phyloP scores from a whole-genome alignment of 169 alveolate species.

The Sarcocystis neurona region DNA sequence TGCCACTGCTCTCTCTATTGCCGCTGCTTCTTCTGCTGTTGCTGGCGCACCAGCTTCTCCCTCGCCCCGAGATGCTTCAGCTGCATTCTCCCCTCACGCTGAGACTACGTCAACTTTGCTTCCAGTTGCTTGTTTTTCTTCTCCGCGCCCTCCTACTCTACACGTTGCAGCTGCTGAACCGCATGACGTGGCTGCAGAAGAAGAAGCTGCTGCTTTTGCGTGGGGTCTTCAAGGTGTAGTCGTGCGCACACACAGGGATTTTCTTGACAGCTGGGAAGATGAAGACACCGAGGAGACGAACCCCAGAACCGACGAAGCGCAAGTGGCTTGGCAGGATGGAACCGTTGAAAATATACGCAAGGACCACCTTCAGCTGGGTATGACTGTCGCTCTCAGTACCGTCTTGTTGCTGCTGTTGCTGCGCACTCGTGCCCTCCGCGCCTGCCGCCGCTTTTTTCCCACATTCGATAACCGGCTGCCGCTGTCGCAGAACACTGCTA shows the following conservation, averaged over 20 bases:
- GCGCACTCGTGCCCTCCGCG: conserved; percentile 1
- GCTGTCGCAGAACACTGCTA: too few relatives aligned
- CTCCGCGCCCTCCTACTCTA: neutral
- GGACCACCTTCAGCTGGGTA: conserved; percentile 13
- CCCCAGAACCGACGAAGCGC: conserved; percentile 47
- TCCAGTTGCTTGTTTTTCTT: neutral
- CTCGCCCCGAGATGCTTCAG: neutral
- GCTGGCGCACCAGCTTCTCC: conserved; percentile 23
- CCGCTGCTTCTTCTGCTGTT: conserved; percentile 3
- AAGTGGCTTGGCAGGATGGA: conserved; percentile 52
- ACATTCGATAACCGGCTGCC: neutral
- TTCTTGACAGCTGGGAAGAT: conserved; percentile 33
- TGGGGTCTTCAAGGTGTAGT: neutral
- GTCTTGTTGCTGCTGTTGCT: conserved; percentile 1
- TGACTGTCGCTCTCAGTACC: neutral
- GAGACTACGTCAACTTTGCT: too few relatives aligned
- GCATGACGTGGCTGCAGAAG: neutral
- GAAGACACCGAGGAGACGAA: conserved; percentile 18
- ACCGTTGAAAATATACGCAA: conserved; percentile 19
- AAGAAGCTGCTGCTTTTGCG: neutral
- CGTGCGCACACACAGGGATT: neutral
- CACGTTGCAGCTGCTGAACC: neutral
- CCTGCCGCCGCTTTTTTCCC: neutral
- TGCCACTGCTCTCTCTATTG: neutral
- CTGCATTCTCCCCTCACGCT: too few relatives aligned